Conservation (phyloP, 2,329 filamentous ascomycete species). For the Alternaria viburni region DNA sequence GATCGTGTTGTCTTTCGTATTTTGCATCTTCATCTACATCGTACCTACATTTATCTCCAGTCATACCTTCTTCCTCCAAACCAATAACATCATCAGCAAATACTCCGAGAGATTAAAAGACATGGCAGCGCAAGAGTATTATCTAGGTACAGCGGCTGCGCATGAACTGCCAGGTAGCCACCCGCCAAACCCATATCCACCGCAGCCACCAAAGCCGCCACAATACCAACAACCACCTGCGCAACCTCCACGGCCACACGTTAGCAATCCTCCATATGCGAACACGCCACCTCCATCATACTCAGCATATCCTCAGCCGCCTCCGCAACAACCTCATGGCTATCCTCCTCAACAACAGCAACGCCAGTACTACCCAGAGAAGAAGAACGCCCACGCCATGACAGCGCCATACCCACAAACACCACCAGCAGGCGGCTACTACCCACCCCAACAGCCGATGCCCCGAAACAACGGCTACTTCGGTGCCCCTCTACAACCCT, state of each 20-base stretch:
- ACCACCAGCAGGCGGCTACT: constrained; percentile 23
- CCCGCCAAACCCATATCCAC: constrained; percentile 18
- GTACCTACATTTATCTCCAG: not conserved
- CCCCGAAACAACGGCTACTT: constrained; percentile 29
- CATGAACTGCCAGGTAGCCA: constrained; percentile 29
- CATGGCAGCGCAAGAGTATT: constrained; percentile 47
- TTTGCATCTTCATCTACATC: constrained; percentile 1
- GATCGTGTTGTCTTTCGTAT: not conserved
- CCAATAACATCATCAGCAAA: not conserved
- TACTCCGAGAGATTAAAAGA: not conserved
- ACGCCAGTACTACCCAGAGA: constrained; percentile 8
- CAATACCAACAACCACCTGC: constrained; percentile 24
- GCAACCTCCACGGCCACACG: constrained; percentile 17
- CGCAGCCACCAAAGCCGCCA: constrained; percentile 16
- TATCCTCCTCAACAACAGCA: constrained; percentile 23
- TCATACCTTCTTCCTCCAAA: not conserved
- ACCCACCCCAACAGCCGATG: constrained; percentile 17
- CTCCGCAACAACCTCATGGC: constrained; percentile 27
- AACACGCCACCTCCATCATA: constrained; percentile 14
- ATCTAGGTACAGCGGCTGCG: constrained; percentile 30
- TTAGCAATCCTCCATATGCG: constrained; percentile 14
- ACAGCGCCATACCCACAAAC: constrained; percentile 25
- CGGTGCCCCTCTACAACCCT: constrained; percentile 32
- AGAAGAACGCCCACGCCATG: constrained; percentile 8
- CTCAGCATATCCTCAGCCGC: constrained; percentile 25